Evolutionary conservation across 345 rosid species (phyloP), one percentile per base, ranked within the genome.

Genomic region (Barbarea vulgaris): DNA sequence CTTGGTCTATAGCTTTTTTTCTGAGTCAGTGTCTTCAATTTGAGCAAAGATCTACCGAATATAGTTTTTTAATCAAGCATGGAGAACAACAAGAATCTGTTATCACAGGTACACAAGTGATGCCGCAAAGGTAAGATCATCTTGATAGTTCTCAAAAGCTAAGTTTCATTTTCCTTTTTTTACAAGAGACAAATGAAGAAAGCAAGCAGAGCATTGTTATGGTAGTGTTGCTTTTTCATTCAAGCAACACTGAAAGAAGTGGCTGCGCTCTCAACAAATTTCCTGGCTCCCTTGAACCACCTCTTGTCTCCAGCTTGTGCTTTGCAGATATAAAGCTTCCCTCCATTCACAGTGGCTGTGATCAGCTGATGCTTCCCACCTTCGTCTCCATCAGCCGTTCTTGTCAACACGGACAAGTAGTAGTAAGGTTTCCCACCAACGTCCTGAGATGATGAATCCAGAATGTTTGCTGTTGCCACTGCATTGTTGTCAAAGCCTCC

Each of bases 221-320:
- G 48, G 56, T 39, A 34, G 58, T 70, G 50, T 52, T 61, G 74
- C 57, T 76, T 77, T 27, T 77, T 27, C 58, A 63, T 34, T 62
- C 73, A 95, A 53, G 97, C 99, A 81, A 95, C 83, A 58, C 93
- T 92, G 90, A 92, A 95, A 28, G 97, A 92, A 82, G 57, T 83
- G 2, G 87, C 84, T 22, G 97, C 31, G 72, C 71, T 90, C 85
- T 95, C 97, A 6, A 91, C 92, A 37, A 74, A 91, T 84, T 81
- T 95, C 53, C 83, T 90, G 21, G 97, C 89, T 58, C 97, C 99
- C 82, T 95, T 95, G 81, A 95, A 95, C 99, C 99, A 95, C 82
- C 99, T 90, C 93, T 95, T 91, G 86, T 95, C 99, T 37, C 99
- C 97, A 5, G 97, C 97, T 77, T 92, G 99, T 9, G 97, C 99